Evolutionary conservation across 257 asterid species (phyloP), one percentile per base, ranked within the genome.

Genomic region (Datura wrightii): DNA sequence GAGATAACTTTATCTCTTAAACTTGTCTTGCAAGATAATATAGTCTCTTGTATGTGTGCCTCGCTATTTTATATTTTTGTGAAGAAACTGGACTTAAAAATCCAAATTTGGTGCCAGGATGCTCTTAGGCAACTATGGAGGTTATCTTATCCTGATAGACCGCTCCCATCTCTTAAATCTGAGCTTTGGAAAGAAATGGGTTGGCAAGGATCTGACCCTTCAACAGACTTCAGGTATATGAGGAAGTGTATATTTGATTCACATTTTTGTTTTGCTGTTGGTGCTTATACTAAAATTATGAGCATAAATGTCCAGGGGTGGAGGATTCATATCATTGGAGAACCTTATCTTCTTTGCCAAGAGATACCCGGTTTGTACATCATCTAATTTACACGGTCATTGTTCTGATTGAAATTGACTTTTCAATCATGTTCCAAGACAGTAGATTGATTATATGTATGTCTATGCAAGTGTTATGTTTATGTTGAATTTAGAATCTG

Each of bases 121-220:
- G 97, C 97, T 2, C 99, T 96, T 85, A 92, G 89, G 89, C 94
- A 90, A 70, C 91, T 96, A 81, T 96, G 99, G 99, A 91, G 93
- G 89, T 80, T 94, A 90, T 91, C 98, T 80, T 96, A 94, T 90
- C 98, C 98, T 41, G 94, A 93, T 79, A 88, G 95, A 69, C 90
- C 84, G 11, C 97, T 94, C 71, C 98, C 98, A 62, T 72, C 98
- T 88, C 97, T 94, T 82, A 94, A 94, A 85, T 96, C 99, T 39
- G 98, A 90, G 89, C 94, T 85, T 58, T 96, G 99, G 99, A 96
- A 96, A 91, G 99, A 96, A 31, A 96, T 96, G 99, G 99, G 99
- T 10, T 96, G 99, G 99, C 99, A 96, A 84, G 99, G 98, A 85
- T 83, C 94, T 78, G 99, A 96, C 85, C 99, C 99, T 84, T 93